Base-by-base conservation (phyloP, 2,329 filamentous ascomycete species). In the Teratosphaeria epicoccoides region DNA sequence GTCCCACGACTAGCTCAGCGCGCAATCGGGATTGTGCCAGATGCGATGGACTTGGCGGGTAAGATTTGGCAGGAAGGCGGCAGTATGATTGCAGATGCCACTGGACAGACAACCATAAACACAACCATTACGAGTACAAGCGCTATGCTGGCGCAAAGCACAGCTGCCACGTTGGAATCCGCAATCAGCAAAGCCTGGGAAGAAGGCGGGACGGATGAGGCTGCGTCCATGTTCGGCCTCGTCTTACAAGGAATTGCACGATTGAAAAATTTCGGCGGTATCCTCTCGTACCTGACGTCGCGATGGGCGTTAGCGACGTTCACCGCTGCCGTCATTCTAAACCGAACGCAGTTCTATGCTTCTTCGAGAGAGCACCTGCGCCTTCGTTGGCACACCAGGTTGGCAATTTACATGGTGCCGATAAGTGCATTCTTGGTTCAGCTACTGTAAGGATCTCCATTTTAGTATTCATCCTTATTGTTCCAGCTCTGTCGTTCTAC, bases 261-360 rank as follows among this genome's bases (percentile, higher is more conserved):
- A 53, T 46, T 67, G 43, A 66, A 84, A 64, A 88, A 86, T 43
- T 76, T 96, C 43, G 87, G 88, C 44, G 89, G 87, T 55, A 82
- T 97, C 53, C 90, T 97, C 69, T 86, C 83, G 61, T 98, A 97
- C 69, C 77, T 89, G 43, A 94, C 87, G 1, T 94, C 88, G 69
- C 86, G 86, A 68, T 97, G 93, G 93, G 90, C 91, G 0, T 73
- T 97, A 52, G 83, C 84, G 49, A 96, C 89, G 61, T 83, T 97
- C 61, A 81, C 84, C 33, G 87, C 91, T 76, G 88, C 88, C 22
- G 80, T 97, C 53, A 73, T 96, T 52, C 75, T 97, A 23, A 97
- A 97, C 66, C 82, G 93, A 52, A 94, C 93, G 6, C 84, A 90
- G 53, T 93, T 97, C 60, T 97, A 95, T 69, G 91, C 89, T 43